Evolutionary conservation across 2,329 filamentous ascomycete species (phyloP).

Genomic region (Coniochaeta sp.): DNA sequence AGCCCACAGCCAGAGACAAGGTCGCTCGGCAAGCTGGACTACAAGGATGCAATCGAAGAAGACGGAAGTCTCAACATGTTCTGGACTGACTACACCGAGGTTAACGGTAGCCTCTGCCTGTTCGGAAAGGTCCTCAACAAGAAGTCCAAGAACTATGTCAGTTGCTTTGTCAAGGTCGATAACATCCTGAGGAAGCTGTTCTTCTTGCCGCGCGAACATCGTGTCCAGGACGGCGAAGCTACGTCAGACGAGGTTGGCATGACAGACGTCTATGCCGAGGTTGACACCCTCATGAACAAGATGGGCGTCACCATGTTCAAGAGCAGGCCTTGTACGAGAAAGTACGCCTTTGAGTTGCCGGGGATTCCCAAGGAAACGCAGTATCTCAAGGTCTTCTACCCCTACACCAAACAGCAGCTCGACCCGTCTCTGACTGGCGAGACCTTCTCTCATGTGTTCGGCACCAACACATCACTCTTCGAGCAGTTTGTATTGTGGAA

Average conservation of each 20-base stretch:
- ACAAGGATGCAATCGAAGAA: slow-evolving; percentile 81
- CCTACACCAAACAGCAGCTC: slow-evolving; percentile 75
- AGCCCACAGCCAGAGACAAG: slow-evolving; percentile 48
- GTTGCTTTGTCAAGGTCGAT: slow-evolving; percentile 93
- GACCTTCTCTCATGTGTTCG: slow-evolving; percentile 92
- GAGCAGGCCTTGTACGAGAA: slow-evolving; percentile 81
- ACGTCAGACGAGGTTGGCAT: slow-evolving; percentile 77
- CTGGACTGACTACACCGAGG: slow-evolving; percentile 93
- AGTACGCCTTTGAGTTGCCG: slow-evolving; percentile 91
- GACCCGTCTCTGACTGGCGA: slow-evolving; percentile 67
- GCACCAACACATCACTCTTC: slow-evolving; percentile 86
- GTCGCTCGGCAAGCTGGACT: slow-evolving; percentile 70
- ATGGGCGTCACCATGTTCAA: slow-evolving; percentile 85
- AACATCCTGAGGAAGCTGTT: slow-evolving; percentile 89
- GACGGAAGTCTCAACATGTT: slow-evolving; percentile 92
- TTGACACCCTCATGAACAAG: slow-evolving; percentile 80
- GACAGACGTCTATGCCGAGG: slow-evolving; percentile 83
- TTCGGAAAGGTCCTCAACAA: slow-evolving; percentile 97
- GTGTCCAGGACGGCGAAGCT: slow-evolving; percentile 49
- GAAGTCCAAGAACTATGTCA: slow-evolving; percentile 68
- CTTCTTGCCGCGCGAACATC: slow-evolving; percentile 73
- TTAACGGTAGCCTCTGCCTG: slow-evolving; percentile 84
- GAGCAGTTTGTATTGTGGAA: slow-evolving; percentile 99
- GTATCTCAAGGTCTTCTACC: slow-evolving; percentile 93
- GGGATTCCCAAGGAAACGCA: slow-evolving; percentile 81